Base-by-base conservation (phyloP, 768 basidiomycete genomes). In the Serendipita vermifera region DNA sequence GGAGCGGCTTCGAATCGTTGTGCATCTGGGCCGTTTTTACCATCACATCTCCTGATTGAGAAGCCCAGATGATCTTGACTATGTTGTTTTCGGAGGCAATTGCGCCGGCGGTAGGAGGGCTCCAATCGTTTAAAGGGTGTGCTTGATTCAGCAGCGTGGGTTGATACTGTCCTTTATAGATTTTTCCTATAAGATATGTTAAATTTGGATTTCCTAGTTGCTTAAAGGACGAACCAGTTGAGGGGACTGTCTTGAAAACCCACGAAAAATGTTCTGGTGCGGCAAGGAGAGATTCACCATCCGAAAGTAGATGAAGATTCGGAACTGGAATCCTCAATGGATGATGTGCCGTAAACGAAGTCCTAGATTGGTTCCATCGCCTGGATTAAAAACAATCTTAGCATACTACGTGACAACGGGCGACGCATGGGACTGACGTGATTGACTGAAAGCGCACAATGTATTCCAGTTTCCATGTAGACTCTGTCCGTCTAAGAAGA, bases 41-140 rank as follows among this genome's bases (percentile, higher is more conserved):
- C 0, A 80, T 75, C 5, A 91, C 75, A 55, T 81, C 79, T 27
- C 87, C 88, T 48, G 75, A 77, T 24, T 73, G 70, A 62, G 79
- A 83, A 3, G 87, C 88, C 88, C 87, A 90, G 4, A 79, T 69
- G 11, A 85, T 72, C 55, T 78, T 79, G 7, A 78, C 85, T 0
- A 81, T 80, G 3, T 77, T 77, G 3, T 83, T 82, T 24, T 79
- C 77, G 0, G 84, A 81, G 15, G 75, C 62, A 22, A 87, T 67
- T 3, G 72, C 68, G 15, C 62, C 55, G 5, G 55, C 29, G n/a
- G 38, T 29, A 26, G 56, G 56, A 11, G 33, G n/a, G 4, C 41
- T 32, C 26, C 46, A 46, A 29, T 57, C 56, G n/a, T 32, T 32
- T 22, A 43, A 32, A 17, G 56, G 56, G n/a, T 51, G 46, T 2